Base-by-base conservation (phyloP, 1,284 basidiomycete genomes). In the Fomes fomentarius region DNA sequence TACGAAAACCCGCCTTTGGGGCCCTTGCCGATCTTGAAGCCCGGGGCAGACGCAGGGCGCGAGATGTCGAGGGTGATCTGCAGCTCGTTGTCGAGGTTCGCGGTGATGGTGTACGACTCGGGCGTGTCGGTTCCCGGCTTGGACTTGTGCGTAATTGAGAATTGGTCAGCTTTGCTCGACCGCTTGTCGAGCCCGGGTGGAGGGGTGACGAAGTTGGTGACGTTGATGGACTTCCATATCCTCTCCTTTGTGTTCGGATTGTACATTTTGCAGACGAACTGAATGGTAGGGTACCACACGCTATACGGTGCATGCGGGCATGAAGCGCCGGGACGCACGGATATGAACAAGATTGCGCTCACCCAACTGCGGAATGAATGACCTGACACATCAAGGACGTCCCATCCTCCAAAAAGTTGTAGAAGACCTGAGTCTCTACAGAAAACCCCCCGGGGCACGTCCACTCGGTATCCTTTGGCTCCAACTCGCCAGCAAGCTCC, bases 301-400 rank as follows among this genome's bases (percentile, higher is more conserved):
- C 93, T 94, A 59, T 31, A 42, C 26, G 24, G 26, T 22, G 33
- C 26, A 44, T 4, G 33, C 17, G 22, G 5, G 24, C 7, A 34
- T 48, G 31, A 55, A 47, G 46, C 50, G 45, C 21, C n/a, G 19
- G 24, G 12, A 38, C 35, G 37, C 50, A 39, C 39, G 34, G 50
- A 47, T 14, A 52, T 15, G 22, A 25, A 19, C 28, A 28, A 34
- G 50, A 52, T 48, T 45, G 49, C 53, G 80, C 93, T 74, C 66
- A 96, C 95, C 97, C 97, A 50, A 96, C 84, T 42, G 91, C 82
- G 2, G 94, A 96, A 79, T 98, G 95, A 67, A 99, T 98, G 58
- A 99, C 83, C 76, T 99, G 96, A 66, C 84, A 88, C 83, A 93
- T 91, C 59, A 97, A 62, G 51, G 86, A 82, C 22, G 83, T 84